These are phyloP conservation scores for Rosa rugosa DNA, from an alignment of 306 rosid genomes.

Conservation along the genomic window DNA sequence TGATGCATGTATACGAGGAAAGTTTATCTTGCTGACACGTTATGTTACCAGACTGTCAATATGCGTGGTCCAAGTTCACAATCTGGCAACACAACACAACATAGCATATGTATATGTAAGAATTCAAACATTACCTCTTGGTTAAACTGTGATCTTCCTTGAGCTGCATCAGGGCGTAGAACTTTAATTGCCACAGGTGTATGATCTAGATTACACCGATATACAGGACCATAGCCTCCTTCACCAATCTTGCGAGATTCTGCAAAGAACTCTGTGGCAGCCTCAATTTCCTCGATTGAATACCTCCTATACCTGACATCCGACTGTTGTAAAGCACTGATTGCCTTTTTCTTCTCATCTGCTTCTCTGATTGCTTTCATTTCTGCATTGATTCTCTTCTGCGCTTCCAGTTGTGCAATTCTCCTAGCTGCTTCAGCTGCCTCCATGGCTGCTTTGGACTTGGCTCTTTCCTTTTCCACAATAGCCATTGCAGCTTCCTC, in stretches of 20 bases:
- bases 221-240: conserved; percentile 98
- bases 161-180: conserved; percentile 94
- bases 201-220: conserved; percentile 67
- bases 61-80: not conserved
- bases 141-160: conserved; percentile 86
- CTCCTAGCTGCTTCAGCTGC: conserved; percentile 86
- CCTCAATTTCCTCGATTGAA: conserved; percentile 80
- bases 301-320: conserved; percentile 78
- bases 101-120: not conserved
- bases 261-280: conserved; percentile 65
- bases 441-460: conserved; percentile 86
- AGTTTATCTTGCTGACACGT: not conserved
- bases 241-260: conserved; percentile 82
- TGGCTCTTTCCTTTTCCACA: conserved; percentile 79
- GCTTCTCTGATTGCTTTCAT: conserved; percentile 70
- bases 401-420: conserved; percentile 82
- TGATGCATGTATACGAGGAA: not conserved
- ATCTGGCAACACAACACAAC: not conserved
- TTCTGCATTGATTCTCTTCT: conserved; percentile 76
- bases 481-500: conserved; percentile 80
- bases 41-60: not conserved
- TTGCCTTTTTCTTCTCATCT: conserved; percentile 63
- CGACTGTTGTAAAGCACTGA: conserved; percentile 46
- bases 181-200: conserved; percentile 89
- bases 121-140: conserved; percentile 59